These are phyloP conservation scores for Lycium barbarum DNA, from an alignment of 257 asterid genomes.

Conservation along the genomic window DNA sequence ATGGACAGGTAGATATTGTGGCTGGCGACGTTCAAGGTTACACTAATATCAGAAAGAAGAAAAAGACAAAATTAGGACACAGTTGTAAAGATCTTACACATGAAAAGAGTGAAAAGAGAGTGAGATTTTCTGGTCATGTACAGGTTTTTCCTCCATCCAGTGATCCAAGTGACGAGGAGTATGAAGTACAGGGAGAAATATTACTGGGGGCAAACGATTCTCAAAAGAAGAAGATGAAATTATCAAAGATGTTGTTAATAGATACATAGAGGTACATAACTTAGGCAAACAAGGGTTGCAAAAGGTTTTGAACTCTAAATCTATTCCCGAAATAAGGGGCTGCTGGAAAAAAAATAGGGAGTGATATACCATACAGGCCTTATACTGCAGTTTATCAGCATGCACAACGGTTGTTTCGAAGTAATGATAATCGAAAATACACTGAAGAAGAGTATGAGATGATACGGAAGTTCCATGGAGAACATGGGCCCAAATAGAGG, in stretches of 20 bases:
- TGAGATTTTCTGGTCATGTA: constrained; percentile 21
- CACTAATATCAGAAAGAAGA: constrained; percentile 4
- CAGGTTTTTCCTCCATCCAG: constrained; percentile 19
- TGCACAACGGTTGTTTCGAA: background rate
- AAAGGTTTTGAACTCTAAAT: constrained; percentile 19
- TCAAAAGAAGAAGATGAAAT: constrained; percentile 23
- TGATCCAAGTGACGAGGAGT: constrained; percentile 17
- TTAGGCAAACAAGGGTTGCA: constrained; percentile 21
- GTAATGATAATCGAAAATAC: background rate
- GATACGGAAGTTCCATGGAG: constrained; percentile 7
- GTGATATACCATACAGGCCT: constrained; percentile 8
- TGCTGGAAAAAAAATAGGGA: constrained; percentile 27
- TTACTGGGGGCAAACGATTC: constrained; percentile 19
- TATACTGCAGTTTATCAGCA: background rate
- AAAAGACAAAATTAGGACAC: background rate
- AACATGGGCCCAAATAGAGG: constrained; percentile 24
- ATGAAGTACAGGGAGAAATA: background rate
- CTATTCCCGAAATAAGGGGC: background rate
- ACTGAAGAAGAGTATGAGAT: constrained; percentile 28
- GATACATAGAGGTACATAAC: constrained; percentile 23
- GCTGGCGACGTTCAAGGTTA: background rate
- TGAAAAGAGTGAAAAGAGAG: constrained; percentile 25
- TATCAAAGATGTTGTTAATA: constrained; percentile 27
- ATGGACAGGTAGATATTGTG: background rate
- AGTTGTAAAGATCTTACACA: constrained; percentile 19